Conservation (phyloP, 2,329 filamentous ascomycete species). For the Coleophoma eucalyptorum region DNA sequence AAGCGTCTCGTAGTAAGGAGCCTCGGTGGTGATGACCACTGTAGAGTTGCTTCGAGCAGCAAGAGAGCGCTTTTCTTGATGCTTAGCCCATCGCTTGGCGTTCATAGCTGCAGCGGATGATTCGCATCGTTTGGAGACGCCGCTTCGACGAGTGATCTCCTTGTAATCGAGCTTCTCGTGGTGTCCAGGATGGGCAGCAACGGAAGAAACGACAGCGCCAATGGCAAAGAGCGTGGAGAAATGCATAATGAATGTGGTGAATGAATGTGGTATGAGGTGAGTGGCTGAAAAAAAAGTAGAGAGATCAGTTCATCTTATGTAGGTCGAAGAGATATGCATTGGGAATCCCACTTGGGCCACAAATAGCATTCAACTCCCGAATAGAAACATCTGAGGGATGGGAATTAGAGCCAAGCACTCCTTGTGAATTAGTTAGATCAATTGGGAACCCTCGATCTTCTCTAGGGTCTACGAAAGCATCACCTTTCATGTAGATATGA, state of each 20-base stretch:
- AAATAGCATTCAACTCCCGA: no score
- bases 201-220: neutral
- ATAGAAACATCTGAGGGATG: no score
- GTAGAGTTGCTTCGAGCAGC: conserved; percentile 6
- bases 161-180: neutral
- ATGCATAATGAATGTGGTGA: neutral
- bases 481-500: no score
- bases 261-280: neutral
- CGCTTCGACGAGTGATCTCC: neutral
- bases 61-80: conserved; percentile 7
- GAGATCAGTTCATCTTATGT: no score
- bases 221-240: neutral
- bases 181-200: neutral
- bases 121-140: neutral
- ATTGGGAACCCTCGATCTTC: no score
- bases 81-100: conserved; percentile 6
- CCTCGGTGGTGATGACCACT: conserved; percentile 1
- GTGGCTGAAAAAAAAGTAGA: neutral
- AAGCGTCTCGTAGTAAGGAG: conserved; percentile 15
- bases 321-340: no score
- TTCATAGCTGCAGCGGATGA: conserved; percentile 8
- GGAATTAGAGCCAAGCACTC: no score
- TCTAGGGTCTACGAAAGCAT: neutral
- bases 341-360: no score
- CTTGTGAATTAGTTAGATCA: no score